Percentiles rank a stretch among this genome's conserved stretches.
Conservation (phyloP, 208 protist species). For the Porcisia deanei region DNA sequence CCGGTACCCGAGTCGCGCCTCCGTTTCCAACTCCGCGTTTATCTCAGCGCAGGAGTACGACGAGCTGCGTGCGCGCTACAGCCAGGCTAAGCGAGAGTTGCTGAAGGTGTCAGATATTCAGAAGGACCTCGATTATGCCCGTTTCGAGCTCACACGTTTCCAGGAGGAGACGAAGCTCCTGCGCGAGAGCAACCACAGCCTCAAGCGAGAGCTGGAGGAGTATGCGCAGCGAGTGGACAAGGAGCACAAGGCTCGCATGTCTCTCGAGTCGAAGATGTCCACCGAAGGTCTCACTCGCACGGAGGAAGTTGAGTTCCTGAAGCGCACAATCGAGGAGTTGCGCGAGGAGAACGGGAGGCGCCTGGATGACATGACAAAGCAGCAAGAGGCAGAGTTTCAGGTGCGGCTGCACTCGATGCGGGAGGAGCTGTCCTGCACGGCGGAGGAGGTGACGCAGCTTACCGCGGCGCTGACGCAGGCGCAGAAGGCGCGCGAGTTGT, state of each 20-base stretch:
- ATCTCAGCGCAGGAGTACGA: slow-evolving; percentile 82
- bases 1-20: slow-evolving; percentile 54
- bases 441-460: slow-evolving; percentile 36
- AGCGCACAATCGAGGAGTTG: slow-evolving; percentile 62
- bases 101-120: slow-evolving; percentile 75
- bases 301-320: slow-evolving; percentile 71
- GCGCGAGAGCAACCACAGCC: slow-evolving; percentile 38
- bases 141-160: slow-evolving; percentile 70
- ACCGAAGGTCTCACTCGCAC: slow-evolving; percentile 26
- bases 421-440: slow-evolving; percentile 47
- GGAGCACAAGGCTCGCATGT: slow-evolving; percentile 52
- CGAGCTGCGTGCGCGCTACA: slow-evolving; percentile 70
- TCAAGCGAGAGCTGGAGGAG: slow-evolving; percentile 61
- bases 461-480: slow-evolving; percentile 29
- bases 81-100: slow-evolving; percentile 76
- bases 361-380: slow-evolving; percentile 55
- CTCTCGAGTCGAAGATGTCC: slow-evolving; percentile 40
- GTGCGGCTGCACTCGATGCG: slow-evolving; percentile 59
- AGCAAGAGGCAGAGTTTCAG: slow-evolving; percentile 61
- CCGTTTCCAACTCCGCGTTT: slow-evolving; percentile 59
- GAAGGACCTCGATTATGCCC: slow-evolving; percentile 75
- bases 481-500: slow-evolving; percentile 26
- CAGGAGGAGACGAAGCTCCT: slow-evolving; percentile 69
- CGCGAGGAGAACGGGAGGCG: slow-evolving; percentile 52
- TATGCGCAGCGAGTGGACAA: slow-evolving; percentile 46